Percentiles rank a stretch among this genome's conserved stretches.
These are phyloP conservation scores for Aureobasidium sp. DNA, from an alignment of 2,329 filamentous ascomycete genomes.

Conservation along the genomic window DNA sequence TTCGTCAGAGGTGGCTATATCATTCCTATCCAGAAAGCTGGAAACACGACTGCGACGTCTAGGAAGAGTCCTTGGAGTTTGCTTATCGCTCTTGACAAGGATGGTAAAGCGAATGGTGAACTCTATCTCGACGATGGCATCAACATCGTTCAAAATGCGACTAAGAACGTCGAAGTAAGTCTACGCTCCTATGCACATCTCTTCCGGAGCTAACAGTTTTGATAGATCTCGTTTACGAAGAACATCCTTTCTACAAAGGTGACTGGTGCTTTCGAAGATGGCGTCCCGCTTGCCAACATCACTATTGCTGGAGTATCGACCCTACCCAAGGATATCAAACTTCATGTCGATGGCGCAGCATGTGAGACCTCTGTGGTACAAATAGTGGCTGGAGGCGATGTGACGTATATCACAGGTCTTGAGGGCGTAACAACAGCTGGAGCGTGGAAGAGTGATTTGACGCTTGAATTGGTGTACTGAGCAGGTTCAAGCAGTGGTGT, in stretches of 20 bases:
- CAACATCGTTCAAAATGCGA: constrained; percentile 29
- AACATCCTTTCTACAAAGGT: constrained; percentile 20
- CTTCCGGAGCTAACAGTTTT: background rate
- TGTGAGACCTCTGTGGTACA: constrained; percentile 6
- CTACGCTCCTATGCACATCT: background rate
- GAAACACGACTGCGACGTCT: constrained; percentile 28
- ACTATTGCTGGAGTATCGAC: constrained; percentile 21
- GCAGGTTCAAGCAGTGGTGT: background rate
- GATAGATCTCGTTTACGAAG: constrained; percentile 17
- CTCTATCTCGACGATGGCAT: constrained; percentile 33
- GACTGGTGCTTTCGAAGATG: constrained; percentile 19
- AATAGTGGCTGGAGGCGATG: background rate
- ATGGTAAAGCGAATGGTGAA: constrained; percentile 26
- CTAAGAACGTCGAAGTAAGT: constrained; percentile 28
- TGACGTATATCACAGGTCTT: constrained; percentile 9
- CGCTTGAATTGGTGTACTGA: constrained; percentile 5
- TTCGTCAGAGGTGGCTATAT: constrained; percentile 30
- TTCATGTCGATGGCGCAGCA: constrained; percentile 1
- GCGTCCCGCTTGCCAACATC: constrained; percentile 23
- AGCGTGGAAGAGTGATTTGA: constrained; percentile 8
- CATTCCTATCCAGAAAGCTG: constrained; percentile 29
- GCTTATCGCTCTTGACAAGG: constrained; percentile 30
- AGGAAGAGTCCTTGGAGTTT: constrained; percentile 29
- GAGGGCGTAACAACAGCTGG: constrained; percentile 3
- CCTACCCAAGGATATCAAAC: background rate